A percentile compares a stretch with the other conserved stretches of the same genome.
Conservation (phyloP, 2,329 filamentous ascomycete species). For the Aureobasidium sp. region DNA sequence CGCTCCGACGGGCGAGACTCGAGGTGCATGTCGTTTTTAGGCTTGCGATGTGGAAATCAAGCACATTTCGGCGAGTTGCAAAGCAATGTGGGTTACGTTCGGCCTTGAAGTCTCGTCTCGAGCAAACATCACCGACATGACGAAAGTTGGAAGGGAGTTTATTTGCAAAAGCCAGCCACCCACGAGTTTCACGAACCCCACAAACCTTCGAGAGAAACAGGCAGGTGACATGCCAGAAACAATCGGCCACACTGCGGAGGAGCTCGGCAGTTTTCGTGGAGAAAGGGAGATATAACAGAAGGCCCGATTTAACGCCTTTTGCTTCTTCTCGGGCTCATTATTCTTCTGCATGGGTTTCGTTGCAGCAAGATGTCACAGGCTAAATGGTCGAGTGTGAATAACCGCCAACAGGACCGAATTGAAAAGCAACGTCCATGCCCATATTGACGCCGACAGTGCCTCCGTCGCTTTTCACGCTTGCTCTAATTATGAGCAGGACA, state of each 20-base stretch:
- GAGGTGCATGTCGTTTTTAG: background rate
- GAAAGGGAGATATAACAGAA: constrained; percentile 4
- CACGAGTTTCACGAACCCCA: too few relatives aligned
- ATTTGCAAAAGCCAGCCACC: constrained; percentile 1
- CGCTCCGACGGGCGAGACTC: background rate
- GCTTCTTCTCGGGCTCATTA: background rate
- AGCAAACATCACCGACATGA: background rate
- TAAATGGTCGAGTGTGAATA: constrained; percentile 15
- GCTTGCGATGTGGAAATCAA: background rate
- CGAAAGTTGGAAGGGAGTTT: background rate
- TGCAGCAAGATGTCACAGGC: background rate
- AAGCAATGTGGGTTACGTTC: background rate
- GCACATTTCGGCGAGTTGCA: constrained; percentile 2
- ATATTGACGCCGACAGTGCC: constrained; percentile 2
- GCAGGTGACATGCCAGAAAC: constrained; percentile 13
- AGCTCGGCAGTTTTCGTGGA: constrained; percentile 5
- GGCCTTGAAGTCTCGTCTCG: background rate
- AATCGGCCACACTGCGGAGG: constrained; percentile 5
- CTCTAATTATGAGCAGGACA: background rate
- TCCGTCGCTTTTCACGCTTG: background rate
- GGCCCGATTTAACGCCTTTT: constrained; percentile 11
- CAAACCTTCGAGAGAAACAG: too few relatives aligned
- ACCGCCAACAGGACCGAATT: constrained; percentile 22
- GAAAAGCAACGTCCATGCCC: constrained; percentile 19
- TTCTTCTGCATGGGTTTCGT: background rate